A percentile compares a stretch with the other conserved stretches of the same genome.
Conservation (phyloP, 192 early-diverging fungal species). For the Neocallimastix lanati region DNA sequence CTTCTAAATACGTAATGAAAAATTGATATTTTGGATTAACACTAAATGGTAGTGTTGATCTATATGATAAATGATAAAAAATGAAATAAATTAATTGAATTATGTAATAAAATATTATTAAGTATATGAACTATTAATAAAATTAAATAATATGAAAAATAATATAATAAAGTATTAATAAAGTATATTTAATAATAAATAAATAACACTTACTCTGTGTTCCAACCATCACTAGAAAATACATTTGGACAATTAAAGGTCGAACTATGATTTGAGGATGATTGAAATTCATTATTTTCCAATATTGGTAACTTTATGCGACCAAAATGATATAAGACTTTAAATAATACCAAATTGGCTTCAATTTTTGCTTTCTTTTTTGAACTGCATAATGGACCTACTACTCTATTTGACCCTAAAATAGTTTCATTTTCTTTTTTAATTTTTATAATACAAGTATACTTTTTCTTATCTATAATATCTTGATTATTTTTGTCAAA, state of each 20-base stretch:
- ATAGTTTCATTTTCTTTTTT: background rate
- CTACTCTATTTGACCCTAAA: background rate
- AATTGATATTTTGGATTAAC: background rate
- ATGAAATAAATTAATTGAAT: too few relatives aligned
- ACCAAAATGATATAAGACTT: background rate
- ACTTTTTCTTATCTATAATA: background rate
- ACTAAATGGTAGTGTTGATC: too few relatives aligned
- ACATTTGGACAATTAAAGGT: background rate
- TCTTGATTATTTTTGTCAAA: background rate
- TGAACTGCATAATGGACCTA: background rate
- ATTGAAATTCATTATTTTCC: background rate
- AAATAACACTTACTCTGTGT: too few relatives aligned
- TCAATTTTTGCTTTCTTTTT: background rate
- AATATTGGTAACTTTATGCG: background rate
- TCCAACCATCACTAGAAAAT: background rate
- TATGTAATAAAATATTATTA: too few relatives aligned
- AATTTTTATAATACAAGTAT: background rate
- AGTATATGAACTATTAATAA: too few relatives aligned
- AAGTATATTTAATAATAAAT: too few relatives aligned
- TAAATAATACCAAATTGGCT: background rate
- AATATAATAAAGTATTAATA: too few relatives aligned
- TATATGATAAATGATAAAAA: background rate
- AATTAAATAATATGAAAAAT: too few relatives aligned
- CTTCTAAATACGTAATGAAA: background rate
- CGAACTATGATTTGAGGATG: background rate